Conservation (phyloP, 2,329 filamentous ascomycete species). For the Colletotrichum lentis region DNA sequence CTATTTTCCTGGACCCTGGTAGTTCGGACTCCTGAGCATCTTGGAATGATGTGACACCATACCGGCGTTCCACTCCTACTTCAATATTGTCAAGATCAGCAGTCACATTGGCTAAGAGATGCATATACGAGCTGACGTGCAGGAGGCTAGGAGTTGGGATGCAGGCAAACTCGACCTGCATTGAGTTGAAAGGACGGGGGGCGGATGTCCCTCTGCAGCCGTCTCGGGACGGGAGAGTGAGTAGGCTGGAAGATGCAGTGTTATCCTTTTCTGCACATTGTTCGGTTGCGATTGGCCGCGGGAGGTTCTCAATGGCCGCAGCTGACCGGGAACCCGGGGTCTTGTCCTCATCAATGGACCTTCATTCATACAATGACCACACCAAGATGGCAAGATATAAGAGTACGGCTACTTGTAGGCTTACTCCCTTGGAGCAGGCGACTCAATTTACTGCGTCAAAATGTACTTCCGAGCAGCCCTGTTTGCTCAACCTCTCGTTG, state of each 20-base stretch:
- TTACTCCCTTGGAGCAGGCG: too few species aligned
- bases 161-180: background rate
- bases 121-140: constrained; percentile 32
- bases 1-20: too few species aligned
- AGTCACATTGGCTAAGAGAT: constrained; percentile 5
- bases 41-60: background rate
- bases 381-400: background rate
- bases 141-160: constrained; percentile 28
- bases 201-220: background rate
- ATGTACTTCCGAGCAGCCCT: background rate
- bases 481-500: background rate
- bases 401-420: too few species aligned
- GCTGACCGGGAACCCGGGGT: too few species aligned
- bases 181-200: background rate
- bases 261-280: background rate
- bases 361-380: background rate
- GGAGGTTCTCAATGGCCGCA: background rate
- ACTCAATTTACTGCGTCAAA: background rate
- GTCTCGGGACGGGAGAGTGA: fast-evolving
- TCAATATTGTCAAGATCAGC: background rate
- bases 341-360: too few species aligned
- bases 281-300: background rate
- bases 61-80: background rate
- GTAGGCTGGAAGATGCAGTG: too few species aligned
- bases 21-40: too few species aligned